Evolutionary conservation across 1,284 basidiomycete species (phyloP), one percentile per base, ranked within the genome.

Genomic region (Amylostereum chailletii): DNA sequence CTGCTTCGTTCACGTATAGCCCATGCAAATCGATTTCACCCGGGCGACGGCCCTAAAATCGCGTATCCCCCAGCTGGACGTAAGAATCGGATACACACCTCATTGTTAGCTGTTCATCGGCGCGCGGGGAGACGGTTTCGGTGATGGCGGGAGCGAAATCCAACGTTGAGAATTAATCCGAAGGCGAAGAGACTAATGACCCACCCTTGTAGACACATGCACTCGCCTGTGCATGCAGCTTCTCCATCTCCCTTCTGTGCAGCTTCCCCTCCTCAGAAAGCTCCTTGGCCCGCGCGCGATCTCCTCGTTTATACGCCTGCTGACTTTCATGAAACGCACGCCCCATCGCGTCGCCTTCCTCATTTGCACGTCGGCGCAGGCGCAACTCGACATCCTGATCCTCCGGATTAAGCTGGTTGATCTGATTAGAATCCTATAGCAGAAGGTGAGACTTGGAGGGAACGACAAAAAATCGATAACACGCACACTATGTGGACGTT

Each of bases 11-110:
- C 46, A 95, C 93, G 65, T 91, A 96, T 4, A 99, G 71, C 1
- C 92, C 93, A 61, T 95, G 92, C 40, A 99, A 71, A 65, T 99
- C 90, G 43, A 96, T 72, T 60, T 92, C 88, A 1, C 83, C 87
- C 1, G 74, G 74, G 46, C 77, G 66, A 50, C 83, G 83, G 51
- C 86, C 79, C 83, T 86, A 19, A 19, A 19, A 19, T 19, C 19
- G 30, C n/a, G 43, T 62, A 31, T 38, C 26, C 4, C 10, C n/a
- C 26, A 36, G 36, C 30, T 40, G 29, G 34, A 38, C 44, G 33
- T 34, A 7, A 19, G 19, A 19, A 19, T 19, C 19, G 19, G 19
- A 19, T 19, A 19, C 19, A 19, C 51, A 82, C 83, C 65, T 76
- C 74, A 70, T 96, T 96, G 62, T 94, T 95, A 62, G 89, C 91